A percentile compares a stretch with the other conserved stretches of the same genome.
These are phyloP conservation scores for Eucalyptus polybractea DNA, from an alignment of 345 rosid genomes.

Conservation along the genomic window DNA sequence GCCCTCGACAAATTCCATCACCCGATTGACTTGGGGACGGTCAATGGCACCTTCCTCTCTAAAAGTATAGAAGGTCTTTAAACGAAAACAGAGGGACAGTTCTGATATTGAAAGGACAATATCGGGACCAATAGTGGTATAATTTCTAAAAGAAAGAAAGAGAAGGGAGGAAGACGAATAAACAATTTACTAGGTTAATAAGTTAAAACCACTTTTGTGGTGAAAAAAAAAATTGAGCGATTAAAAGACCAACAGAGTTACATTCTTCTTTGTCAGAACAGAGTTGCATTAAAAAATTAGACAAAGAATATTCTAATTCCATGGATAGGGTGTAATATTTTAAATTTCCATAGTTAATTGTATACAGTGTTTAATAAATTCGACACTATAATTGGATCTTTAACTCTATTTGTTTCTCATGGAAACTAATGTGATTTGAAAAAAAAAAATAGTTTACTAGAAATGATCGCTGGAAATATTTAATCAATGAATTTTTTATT, in stretches of 20 bases:
- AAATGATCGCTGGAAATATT: background rate
- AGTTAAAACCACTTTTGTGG: background rate
- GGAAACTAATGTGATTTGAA: too few relatives aligned
- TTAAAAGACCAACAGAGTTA: fast-evolving
- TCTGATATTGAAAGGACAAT: background rate
- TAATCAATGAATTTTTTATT: fast-evolving
- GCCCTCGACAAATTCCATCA: background rate
- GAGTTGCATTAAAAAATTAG: background rate
- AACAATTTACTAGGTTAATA: background rate
- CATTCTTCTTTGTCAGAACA: background rate
- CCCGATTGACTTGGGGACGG: background rate
- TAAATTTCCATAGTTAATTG: background rate
- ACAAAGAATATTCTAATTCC: background rate
- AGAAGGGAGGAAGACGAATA: background rate
- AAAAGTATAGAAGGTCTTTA: background rate
- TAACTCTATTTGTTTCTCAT: too few relatives aligned
- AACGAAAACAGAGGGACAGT: fast-evolving
- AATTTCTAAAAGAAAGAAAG: background rate
- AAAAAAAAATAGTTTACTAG: too few relatives aligned
- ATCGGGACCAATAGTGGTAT: background rate
- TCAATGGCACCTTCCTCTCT: background rate
- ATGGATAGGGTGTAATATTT: background rate
- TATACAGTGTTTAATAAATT: too few relatives aligned
- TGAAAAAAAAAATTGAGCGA: background rate
- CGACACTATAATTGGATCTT: too few relatives aligned